Conservation (phyloP, 176 grass and related monocot genomes). For the Eragrostis curvula region DNA sequence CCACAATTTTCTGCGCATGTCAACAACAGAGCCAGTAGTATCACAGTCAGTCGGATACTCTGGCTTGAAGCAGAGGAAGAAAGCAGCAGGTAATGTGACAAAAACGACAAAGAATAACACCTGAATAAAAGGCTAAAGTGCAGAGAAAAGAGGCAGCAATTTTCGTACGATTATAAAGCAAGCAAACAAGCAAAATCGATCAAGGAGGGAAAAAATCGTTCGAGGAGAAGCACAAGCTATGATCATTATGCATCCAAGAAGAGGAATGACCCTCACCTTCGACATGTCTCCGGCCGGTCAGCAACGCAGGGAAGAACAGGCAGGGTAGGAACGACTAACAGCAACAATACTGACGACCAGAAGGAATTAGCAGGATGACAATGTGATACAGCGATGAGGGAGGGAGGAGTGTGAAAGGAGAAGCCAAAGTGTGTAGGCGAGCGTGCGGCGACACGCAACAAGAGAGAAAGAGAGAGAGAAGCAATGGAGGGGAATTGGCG, state of each 20-base stretch:
- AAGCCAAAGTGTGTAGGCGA: background rate
- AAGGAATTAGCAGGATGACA: conserved; percentile 8
- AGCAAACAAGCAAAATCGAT: background rate
- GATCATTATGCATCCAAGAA: conserved; percentile 20
- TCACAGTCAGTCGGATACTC: background rate
- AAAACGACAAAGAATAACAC: background rate
- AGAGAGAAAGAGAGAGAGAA: background rate
- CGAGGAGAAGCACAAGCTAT: background rate
- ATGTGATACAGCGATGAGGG: background rate
- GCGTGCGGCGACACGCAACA: conserved; percentile 21
- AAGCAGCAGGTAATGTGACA: background rate
- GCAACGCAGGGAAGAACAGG: background rate
- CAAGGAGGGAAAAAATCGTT: background rate
- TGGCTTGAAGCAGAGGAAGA: background rate
- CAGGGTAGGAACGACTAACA: conserved; percentile 12
- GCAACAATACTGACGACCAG: background rate
- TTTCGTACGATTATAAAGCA: background rate
- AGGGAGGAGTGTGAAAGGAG: background rate
- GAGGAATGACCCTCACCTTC: conserved; percentile 43
- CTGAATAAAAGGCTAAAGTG: background rate
- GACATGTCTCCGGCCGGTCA: conserved; percentile 28
- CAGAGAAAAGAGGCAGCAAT: background rate
- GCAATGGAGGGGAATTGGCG: background rate
- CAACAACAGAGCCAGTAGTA: background rate
- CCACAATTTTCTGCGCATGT: conserved; percentile 70